Conservation (phyloP, 768 basidiomycete species). For the Hypsizygus marmoreus region DNA sequence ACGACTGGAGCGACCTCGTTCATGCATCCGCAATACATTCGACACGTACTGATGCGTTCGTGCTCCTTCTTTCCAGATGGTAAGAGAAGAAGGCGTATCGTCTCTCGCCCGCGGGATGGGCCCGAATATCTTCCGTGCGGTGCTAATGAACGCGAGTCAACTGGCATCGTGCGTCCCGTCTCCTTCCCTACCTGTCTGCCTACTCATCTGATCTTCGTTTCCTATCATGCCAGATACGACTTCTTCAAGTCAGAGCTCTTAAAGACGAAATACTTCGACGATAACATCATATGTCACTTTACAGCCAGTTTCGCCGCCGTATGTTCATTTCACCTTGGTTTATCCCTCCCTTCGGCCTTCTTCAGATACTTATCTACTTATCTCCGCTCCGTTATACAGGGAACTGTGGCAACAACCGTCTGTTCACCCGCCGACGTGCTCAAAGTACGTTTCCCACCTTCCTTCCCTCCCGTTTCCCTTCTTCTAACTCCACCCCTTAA, state of each 20-base stretch:
- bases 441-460: constrained; percentile 49
- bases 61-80: constrained; percentile 56
- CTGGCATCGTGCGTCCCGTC: constrained; percentile 71
- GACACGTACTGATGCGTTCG: constrained; percentile 1
- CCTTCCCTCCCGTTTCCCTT: background rate
- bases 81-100: constrained; percentile 80
- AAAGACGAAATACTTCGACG: constrained; percentile 69
- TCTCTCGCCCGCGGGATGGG: constrained; percentile 76
- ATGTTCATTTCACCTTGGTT: constrained; percentile 25
- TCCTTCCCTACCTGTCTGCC: background rate
- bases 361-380: background rate
- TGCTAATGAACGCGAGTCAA: constrained; percentile 92
- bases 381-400: constrained; percentile 40
- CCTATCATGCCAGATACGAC: constrained; percentile 79
- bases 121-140: constrained; percentile 84
- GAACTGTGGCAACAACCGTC: constrained; percentile 86
- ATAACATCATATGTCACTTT: constrained; percentile 84
- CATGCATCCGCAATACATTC: background rate
- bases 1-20: background rate
- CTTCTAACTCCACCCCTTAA: background rate
- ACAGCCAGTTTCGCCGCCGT: constrained; percentile 87
- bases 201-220: background rate
- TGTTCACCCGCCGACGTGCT: constrained; percentile 89
- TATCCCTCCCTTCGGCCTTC: no score
- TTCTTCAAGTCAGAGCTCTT: constrained; percentile 87